Percentiles rank a stretch among this genome's conserved stretches.
Evolutionary conservation across 345 rosid species (phyloP).

Genomic region (Laguncularia racemosa): DNA sequence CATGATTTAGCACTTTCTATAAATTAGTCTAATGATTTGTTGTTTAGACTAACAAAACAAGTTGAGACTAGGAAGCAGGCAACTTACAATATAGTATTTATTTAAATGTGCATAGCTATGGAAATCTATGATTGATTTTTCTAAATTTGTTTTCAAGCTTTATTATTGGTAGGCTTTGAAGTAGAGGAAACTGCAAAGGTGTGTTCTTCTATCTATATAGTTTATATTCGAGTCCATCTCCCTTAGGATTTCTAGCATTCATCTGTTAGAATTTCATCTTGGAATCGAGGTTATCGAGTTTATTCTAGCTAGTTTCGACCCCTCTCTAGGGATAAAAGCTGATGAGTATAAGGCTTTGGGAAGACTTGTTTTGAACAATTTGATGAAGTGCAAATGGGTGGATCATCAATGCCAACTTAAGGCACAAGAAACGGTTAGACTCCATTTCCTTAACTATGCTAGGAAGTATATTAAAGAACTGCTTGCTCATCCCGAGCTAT

Average conservation of each 20-base stretch:
- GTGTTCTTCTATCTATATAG: background rate
- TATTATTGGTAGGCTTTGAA: conserved; percentile 67
- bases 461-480: background rate
- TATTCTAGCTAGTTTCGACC: conserved; percentile 14
- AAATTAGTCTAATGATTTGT: too few relatives aligned
- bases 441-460: background rate
- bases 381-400: conserved; percentile 63
- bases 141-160: conserved; percentile 38
- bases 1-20: too few relatives aligned
- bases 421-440: conserved; percentile 26
- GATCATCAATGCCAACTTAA: conserved; percentile 45
- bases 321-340: conserved; percentile 39
- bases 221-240: too few relatives aligned
- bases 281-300: too few relatives aligned
- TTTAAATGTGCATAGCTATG: too few relatives aligned
- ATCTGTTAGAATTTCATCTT: too few relatives aligned
- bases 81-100: too few relatives aligned
- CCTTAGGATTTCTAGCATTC: too few relatives aligned
- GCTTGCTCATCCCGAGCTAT: background rate
- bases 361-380: conserved; percentile 48
- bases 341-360: conserved; percentile 57
- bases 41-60: too few relatives aligned
- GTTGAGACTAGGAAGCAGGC: too few relatives aligned
- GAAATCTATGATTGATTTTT: background rate
- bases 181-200: conserved; percentile 60